Conservation (phyloP, 257 asterid genomes). For the Solanum lycopersicoides region DNA sequence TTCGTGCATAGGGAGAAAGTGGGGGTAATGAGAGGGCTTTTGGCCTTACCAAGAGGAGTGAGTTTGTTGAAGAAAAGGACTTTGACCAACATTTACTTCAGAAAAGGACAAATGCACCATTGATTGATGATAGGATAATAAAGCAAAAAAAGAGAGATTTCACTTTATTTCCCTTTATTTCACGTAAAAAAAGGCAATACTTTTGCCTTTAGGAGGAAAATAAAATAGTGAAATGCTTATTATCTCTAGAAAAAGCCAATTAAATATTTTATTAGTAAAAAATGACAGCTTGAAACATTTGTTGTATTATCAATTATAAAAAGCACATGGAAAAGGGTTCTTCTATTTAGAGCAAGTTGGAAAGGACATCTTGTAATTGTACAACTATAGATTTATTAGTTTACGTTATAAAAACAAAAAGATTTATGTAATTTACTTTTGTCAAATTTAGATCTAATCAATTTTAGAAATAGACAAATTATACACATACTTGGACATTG, state of each 20-base stretch:
- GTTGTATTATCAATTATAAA: not conserved
- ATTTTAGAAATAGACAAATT: not conserved
- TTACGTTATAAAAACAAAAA: not conserved
- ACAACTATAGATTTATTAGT: not conserved
- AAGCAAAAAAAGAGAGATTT: not conserved
- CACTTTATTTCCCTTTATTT: not conserved
- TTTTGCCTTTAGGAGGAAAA: not conserved
- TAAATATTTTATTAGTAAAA: not conserved
- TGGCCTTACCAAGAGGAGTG: not conserved
- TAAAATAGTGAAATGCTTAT: not conserved
- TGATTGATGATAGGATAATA: not conserved
- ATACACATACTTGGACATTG: not conserved
- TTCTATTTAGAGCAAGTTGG: not conserved
- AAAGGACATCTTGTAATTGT: not conserved
- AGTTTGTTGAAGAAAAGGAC: conserved; percentile 9
- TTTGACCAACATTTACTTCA: conserved; percentile 22
- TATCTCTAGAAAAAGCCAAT: not conserved
- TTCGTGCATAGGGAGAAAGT: too few relatives aligned
- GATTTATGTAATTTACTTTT: not conserved
- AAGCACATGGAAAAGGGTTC: not conserved
- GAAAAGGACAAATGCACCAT: conserved; percentile 13
- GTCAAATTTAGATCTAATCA: not conserved
- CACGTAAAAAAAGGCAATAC: not conserved
- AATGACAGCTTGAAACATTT: not conserved
- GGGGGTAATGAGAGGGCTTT: not conserved